Evolutionary conservation across 257 asterid species (phyloP), one percentile per base, ranked within the genome.

Genomic region (Scutellaria galericulata): DNA sequence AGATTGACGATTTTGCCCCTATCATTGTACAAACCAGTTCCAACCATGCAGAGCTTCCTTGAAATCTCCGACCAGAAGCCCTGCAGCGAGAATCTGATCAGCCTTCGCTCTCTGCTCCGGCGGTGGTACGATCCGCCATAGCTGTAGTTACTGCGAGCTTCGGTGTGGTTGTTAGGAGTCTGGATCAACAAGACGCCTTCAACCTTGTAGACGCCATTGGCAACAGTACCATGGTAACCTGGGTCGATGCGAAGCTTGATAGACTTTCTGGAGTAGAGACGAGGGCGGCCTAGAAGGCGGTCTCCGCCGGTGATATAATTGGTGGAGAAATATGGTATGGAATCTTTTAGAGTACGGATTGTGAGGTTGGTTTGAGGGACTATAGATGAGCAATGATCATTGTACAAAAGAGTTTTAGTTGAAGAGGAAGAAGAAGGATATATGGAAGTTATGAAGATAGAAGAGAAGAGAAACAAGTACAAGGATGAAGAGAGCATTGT

Each of bases 11-110:
- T n/a, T 13, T 62, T 67, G 55, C 85, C 83, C 59, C n/a, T 50
- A 3, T 67, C 54, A n/a, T 2, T 2, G 81, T 74, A 51, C 63
- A 78, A 14, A 37, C 79, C 84, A 1, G 83, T 72, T 22, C 95
- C 94, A n/a, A 86, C 81, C 95, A 85, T 78, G 58, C 97, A 91
- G 15, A 89, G 84, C 83, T 82, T 87, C 80, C 82, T 74, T 7
- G 93, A 81, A 53, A 60, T 6, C 71, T 77, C 90, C 9, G 95
- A 82, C 88, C 87, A 87, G 85, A 80, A 89, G 0, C 97, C 97
- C 40, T 47, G 27, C 42, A 91, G 35, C 47, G 4, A 27, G 63
- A 89, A 89, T 0, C 37, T 48, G 66, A 86, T n/a, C 48, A 72
- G 40, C 65, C 41, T 40, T 9, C 20, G 14, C n/a, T 1, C 15